A percentile compares a stretch with the other conserved stretches of the same genome.
These are phyloP conservation scores for Deinandra increscens DNA, from an alignment of 129 eudicot species.

Conservation along the genomic window DNA sequence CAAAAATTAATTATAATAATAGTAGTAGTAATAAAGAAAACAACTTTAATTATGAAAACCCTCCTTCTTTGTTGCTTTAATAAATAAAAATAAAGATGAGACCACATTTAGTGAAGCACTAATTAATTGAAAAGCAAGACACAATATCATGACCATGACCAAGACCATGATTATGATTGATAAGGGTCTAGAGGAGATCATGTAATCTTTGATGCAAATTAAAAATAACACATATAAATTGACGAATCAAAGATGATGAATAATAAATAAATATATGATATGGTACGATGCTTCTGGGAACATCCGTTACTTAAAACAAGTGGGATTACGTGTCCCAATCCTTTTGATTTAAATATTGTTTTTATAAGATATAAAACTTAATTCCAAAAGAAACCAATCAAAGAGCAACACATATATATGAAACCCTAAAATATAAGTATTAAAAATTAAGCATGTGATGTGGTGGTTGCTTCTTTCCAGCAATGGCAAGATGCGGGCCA, in stretches of 20 bases:
- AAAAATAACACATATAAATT: constrained; percentile 21
- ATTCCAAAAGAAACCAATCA: constrained; percentile 12
- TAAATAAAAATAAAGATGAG: background rate
- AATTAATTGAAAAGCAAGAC: constrained; percentile 28
- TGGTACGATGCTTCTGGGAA: constrained; percentile 38
- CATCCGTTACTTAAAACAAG: constrained; percentile 28
- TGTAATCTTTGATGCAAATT: constrained; percentile 39
- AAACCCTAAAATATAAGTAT: no score
- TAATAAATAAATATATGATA: background rate
- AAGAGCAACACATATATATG: background rate
- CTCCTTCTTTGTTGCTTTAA: constrained; percentile 26
- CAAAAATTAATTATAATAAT: constrained; percentile 1
- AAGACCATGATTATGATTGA: no score
- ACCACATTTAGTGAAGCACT: constrained; percentile 29
- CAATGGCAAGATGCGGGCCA: constrained; percentile 42
- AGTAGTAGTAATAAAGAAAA: no score
- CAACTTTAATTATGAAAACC: constrained; percentile 33
- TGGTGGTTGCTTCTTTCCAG: constrained; percentile 50
- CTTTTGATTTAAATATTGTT: constrained; percentile 1
- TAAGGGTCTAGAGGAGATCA: constrained; percentile 11
- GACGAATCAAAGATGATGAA: constrained; percentile 20
- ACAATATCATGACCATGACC: no score
- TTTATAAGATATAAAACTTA: background rate
- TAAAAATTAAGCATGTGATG: constrained; percentile 10
- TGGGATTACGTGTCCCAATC: constrained; percentile 41